Conservation (phyloP, 306 rosid genomes). For the Mimosa bimucronata region DNA sequence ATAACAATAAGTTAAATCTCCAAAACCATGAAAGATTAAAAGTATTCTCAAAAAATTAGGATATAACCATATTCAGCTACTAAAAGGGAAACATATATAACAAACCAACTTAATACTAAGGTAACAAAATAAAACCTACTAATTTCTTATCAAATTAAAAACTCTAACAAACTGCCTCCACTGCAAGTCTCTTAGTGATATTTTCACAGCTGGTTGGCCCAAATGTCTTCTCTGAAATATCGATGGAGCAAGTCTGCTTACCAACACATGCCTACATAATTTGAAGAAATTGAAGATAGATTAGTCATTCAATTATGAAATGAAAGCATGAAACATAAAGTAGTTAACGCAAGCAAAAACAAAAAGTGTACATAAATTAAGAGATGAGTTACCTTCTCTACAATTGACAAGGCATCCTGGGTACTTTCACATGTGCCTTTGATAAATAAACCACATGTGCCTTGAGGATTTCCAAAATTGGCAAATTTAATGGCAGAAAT, state of each 20-base stretch:
- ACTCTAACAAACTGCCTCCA: conserved; percentile 52
- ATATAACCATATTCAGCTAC: too few species aligned
- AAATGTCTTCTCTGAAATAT: conserved; percentile 34
- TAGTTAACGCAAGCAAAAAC: too few species aligned
- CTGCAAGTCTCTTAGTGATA: conserved; percentile 48
- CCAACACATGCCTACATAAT: conserved; percentile 52
- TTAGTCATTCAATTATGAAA: neutral
- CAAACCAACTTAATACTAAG: neutral
- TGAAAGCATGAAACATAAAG: too few species aligned
- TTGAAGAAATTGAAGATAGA: neutral
- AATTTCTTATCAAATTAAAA: neutral
- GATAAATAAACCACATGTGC: neutral
- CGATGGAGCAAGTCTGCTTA: conserved; percentile 26
- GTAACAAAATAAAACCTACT: neutral
- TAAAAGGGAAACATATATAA: neutral
- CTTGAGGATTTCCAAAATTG: neutral
- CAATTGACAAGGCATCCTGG: neutral
- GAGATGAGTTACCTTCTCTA: neutral
- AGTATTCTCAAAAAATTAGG: too few species aligned
- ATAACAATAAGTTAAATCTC: too few species aligned
- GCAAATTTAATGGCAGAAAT: neutral
- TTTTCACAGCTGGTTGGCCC: conserved; percentile 48
- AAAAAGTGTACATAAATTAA: too few species aligned
- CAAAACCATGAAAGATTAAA: too few species aligned
- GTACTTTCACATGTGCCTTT: neutral